Base-by-base conservation (phyloP, 1,284 basidiomycete genomes). In the Cutaneotrichosporon cavernicola region DNA sequence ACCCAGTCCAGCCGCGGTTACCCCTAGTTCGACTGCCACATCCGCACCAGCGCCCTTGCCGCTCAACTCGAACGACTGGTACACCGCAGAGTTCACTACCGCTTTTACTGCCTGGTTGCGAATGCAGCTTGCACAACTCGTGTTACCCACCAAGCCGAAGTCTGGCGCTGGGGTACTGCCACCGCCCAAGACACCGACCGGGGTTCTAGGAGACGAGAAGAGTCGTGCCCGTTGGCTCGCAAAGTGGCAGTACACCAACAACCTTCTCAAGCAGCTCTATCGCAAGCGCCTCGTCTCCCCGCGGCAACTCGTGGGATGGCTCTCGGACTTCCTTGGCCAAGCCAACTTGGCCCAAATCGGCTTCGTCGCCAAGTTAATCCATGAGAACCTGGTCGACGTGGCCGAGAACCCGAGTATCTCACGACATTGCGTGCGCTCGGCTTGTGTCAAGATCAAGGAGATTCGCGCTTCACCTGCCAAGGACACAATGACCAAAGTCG, bases 71-170 rank as follows among this genome's bases (percentile, higher is more conserved):
- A 43, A 89, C 85, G 71, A 81, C 26, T 88, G 91, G 75, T 96
- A 97, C 76, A 92, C 92, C 53, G 82, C 89, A 31, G 94, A 98
- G 67, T 97, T 93, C 88, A 91, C 96, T 0, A 88, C 86, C 69
- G 85, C 90, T 18, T 86, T 97, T 46, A 91, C 90, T 1, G 85
- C 88, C n/a, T 94, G 94, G 80, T 82, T 99, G 74, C 89, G 90
- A 78, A 94, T 92, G 71, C 93, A 96, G 76, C 83, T 99, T 3
- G 83, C 83, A 13, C 92, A 97, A 60, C 90, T 98, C 60, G 85
- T 87, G 4, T 81, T 95, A 16, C 92, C 92, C 0, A 89, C 86
- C 71, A 87, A 88, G 69, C 87, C 89, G 10, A 88, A 92, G 13
- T 81, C 92, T 13, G 84, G 87, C 0, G 89, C 91, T 60, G 60